Percentiles rank a stretch among this genome's conserved stretches.
Conservation (phyloP, 2,329 filamentous ascomycete species). For the Aureobasidium sp. region DNA sequence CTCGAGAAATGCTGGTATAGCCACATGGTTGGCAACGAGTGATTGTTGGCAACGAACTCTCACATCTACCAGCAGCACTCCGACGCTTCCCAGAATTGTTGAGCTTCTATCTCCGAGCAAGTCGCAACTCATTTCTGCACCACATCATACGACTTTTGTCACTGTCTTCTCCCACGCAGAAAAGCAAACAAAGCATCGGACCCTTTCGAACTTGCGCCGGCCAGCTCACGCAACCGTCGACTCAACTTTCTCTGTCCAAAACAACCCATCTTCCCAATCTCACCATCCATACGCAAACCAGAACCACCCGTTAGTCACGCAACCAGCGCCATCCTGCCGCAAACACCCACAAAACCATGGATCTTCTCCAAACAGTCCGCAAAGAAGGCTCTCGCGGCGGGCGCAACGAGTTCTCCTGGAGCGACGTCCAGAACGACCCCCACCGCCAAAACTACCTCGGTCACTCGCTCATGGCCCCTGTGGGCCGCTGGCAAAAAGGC, state of each 20-base stretch:
- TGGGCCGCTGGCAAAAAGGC: slow-evolving; percentile 84
- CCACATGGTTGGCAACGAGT: too few species aligned
- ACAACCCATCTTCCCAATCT: too few species aligned
- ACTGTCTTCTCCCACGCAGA: too few species aligned
- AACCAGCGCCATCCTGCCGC: too few species aligned
- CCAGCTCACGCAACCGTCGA: too few species aligned
- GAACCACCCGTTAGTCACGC: too few species aligned
- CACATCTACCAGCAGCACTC: background rate
- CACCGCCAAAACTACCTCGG: slow-evolving; percentile 90
- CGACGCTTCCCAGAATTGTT: background rate
- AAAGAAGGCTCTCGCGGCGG: slow-evolving; percentile 87
- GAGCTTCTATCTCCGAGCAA: background rate
- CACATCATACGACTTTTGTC: background rate
- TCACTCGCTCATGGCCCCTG: slow-evolving; percentile 80
- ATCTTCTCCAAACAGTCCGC: slow-evolving; percentile 84
- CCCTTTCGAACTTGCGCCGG: too few species aligned
- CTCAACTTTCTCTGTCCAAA: too few species aligned
- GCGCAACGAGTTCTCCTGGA: slow-evolving; percentile 88
- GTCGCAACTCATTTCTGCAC: background rate
- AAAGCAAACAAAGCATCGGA: too few species aligned
- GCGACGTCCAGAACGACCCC: slow-evolving; percentile 75
- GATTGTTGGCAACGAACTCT: too few species aligned
- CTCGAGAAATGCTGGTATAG: too few species aligned
- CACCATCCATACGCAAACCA: too few species aligned
- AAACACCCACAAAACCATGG: slow-evolving; percentile 50